Base-by-base conservation (phyloP, 1,284 basidiomycete species). In the Cryptococcus sp. region DNA sequence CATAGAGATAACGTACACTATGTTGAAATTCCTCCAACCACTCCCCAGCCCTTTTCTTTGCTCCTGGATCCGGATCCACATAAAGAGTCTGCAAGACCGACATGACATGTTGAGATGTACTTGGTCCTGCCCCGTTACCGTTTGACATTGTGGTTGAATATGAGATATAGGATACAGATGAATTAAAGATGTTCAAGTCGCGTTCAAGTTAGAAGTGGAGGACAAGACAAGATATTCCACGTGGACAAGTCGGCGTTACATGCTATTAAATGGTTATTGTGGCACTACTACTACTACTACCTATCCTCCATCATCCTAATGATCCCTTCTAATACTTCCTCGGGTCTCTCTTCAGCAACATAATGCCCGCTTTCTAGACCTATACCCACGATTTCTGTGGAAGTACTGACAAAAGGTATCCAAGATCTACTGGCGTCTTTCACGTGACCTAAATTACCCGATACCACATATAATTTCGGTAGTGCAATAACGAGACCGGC, bases 21-120 rank as follows among this genome's bases (percentile, higher is more conserved):
- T 94, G 91, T 78, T 96, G 91, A 72, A 94, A 96, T 76, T 91
- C 88, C 78, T 91, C 87, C 56, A 96, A 84, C 89, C 89, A 94
- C 62, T 84, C 79, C 77, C 91, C 93, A 62, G 91, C 91, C 59
- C 81, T 82, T 61, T 88, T 86, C 64, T 97, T 83, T 11, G 88
- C 84, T 14, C 76, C 76, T 62, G 88, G 86, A 79, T 96, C 88
- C 25, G 93, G 88, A 59, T 80, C 70, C 48, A 76, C 72, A 58
- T 81, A 82, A 19, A 82, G 73, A 28, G 76, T 71, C 47, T 80
- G 74, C 22, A 81, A 73, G 7, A 79, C 79, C 36, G 36, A 16
- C 36, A 39, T 39, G 36, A 19, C 36, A 28, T 28, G 28, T 28
- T 28, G 28, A 5, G 28, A 28, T 5, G 28, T 28, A 28, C 28